phyloP scores from a whole-genome alignment of 1,284 basidiomycete species.

The Tausonia pullulans region DNA sequence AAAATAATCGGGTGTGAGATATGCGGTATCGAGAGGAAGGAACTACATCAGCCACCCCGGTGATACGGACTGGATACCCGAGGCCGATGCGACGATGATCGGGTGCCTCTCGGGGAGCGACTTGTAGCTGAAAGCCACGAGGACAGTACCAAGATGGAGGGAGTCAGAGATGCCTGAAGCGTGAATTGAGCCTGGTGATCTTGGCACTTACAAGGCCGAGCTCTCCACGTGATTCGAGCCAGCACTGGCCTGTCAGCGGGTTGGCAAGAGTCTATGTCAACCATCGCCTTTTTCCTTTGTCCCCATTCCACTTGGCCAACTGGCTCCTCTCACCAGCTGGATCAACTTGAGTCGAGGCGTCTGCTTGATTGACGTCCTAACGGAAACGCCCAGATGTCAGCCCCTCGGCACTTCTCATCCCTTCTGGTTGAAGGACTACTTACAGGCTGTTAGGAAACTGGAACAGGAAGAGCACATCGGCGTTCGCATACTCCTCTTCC shows the following conservation, averaged over 20 bases:
- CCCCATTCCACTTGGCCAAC: too few relatives aligned
- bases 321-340: constrained; percentile 12
- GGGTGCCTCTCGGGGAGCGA: constrained; percentile 10
- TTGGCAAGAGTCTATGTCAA: too few relatives aligned
- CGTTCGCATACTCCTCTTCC: not conserved
- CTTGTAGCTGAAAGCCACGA: not conserved
- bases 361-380: constrained; percentile 15
- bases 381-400: too few relatives aligned
- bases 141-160: not conserved
- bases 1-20: not conserved
- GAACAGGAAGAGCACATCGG: constrained; percentile 9
- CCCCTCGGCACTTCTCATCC: too few relatives aligned
- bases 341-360: constrained; percentile 18
- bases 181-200: too few relatives aligned
- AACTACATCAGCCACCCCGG: too few relatives aligned
- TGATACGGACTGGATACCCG: constrained; percentile 18
- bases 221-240: constrained; percentile 16
- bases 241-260: not conserved
- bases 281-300: too few relatives aligned
- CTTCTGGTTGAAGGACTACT: not conserved
- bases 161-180: too few relatives aligned
- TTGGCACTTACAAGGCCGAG: not conserved
- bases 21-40: not conserved
- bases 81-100: constrained; percentile 15
- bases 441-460: constrained; percentile 1